Percentiles rank a stretch among this genome's conserved stretches.
These are phyloP conservation scores for Auricularia auricula-judae DNA, from an alignment of 768 basidiomycete genomes.

Conservation along the genomic window DNA sequence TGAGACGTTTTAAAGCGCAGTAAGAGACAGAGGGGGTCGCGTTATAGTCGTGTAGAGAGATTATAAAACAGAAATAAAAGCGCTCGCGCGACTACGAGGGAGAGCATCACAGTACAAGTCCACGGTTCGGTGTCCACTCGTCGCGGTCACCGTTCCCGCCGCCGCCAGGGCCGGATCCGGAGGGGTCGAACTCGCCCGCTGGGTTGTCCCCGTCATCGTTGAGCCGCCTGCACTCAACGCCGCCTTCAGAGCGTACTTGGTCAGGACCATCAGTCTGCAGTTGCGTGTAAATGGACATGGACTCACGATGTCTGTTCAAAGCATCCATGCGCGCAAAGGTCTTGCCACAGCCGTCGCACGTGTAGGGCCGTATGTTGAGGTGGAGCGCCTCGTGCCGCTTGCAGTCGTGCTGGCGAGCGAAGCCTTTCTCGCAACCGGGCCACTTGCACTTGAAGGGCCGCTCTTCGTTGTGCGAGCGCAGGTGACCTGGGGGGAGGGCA, in stretches of 20 bases:
- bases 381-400: slow-evolving; percentile 94
- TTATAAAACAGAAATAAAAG: background rate
- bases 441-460: slow-evolving; percentile 92
- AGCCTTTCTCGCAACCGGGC: slow-evolving; percentile 90
- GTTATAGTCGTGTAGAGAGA: background rate
- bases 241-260: slow-evolving; percentile 70
- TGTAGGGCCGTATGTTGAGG: slow-evolving; percentile 84
- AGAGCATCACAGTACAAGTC: background rate
- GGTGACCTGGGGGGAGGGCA: slow-evolving; percentile 46
- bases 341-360: slow-evolving; percentile 86
- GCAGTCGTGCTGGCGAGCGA: slow-evolving; percentile 91
- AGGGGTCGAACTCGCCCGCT: background rate
- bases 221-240: slow-evolving; percentile 48
- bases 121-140: background rate
- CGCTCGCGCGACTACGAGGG: background rate
- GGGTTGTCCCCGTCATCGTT: background rate
- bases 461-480: slow-evolving; percentile 90
- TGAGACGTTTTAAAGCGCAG: background rate
- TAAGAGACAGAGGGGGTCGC: background rate
- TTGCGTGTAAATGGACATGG: background rate
- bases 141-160: background rate
- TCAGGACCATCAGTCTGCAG: slow-evolving; percentile 1
- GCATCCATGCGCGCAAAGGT: slow-evolving; percentile 95
- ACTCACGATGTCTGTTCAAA: slow-evolving; percentile 83
- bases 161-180: background rate